Base-by-base conservation (phyloP, 2,329 filamentous ascomycete species). In the Fusarium coffeatum region DNA sequence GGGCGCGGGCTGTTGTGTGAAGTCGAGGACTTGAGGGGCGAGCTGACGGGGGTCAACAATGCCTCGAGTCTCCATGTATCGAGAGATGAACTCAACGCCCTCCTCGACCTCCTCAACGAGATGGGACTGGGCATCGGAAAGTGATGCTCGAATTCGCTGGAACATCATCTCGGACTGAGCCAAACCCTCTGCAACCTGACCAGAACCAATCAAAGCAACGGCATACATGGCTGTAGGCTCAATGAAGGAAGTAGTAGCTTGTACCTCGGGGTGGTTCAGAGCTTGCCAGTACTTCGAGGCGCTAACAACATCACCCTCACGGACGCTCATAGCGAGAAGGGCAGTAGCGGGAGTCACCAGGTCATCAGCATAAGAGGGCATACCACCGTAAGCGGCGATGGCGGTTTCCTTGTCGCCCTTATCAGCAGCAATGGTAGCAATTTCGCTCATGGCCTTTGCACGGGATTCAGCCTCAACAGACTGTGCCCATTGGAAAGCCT, bases 161-260 rank as follows among this genome's bases (percentile, higher is more conserved):
- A 98, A 97, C 93, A 97, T 97, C 76, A 90, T 85, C 73, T 96
- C 92, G 12, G 92, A 90, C 77, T 96, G 89, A 15, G 86, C 84
- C 62, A 98, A 81, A 51, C 92, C 96, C 76, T 95, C 93, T n/a
- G 91, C 89, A 50, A 94, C 88, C 75, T 94, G 90, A 43, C 94
- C 93, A 68, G 92, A 93, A 56, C 93, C 92, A 77, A 98, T 92
- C 79, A 98, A 85, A 49, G 94, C 93, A 60, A 97, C 89, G 16
- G 92, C 89, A 76, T 95, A 97, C 93, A 98, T 97, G 60, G 93
- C 89, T 15, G 93, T 92, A 25, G 94, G 92, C 82, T 97, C 94
- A 67, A 97, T 92, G 79, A 97, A 91, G 32, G 89, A 84, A 56
- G 86, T 78, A 15, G 87, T 86, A 34, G 89, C 86, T 54, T 86